phyloP scores from a whole-genome alignment of 805 yeast species.

The Teunomyces cretensis region DNA sequence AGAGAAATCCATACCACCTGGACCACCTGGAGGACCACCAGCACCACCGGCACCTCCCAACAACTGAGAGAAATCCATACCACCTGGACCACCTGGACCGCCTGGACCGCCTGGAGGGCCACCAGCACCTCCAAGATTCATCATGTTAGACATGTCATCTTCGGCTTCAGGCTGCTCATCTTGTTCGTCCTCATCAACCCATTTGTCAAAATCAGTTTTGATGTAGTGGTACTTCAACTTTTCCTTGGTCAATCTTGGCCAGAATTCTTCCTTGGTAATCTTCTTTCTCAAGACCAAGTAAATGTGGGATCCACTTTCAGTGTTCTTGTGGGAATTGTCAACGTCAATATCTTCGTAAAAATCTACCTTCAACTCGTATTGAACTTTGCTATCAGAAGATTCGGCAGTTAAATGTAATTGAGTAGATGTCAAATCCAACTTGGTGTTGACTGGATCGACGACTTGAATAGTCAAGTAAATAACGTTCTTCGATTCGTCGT shows the following conservation, averaged over 20 bases:
- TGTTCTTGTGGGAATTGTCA: conserved; percentile 57
- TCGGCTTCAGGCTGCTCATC: conserved; percentile 60
- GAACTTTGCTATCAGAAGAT: conserved; percentile 43
- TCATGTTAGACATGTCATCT: conserved; percentile 32
- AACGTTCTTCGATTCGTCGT: conserved; percentile 70
- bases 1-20: conserved; percentile 28
- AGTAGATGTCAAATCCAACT: conserved; percentile 59
- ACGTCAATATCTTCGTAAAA: conserved; percentile 75
- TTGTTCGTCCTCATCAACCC: conserved; percentile 99
- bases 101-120: conserved; percentile 25
- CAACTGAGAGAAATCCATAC: conserved; percentile 25
- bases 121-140: conserved; percentile 34
- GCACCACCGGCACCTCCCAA: conserved; percentile 28
- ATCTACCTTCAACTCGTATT: conserved; percentile 68
- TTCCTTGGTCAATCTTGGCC: conserved; percentile 95
- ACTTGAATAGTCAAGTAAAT: conserved; percentile 72
- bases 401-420: conserved; percentile 52
- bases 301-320: conserved; percentile 58
- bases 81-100: conserved; percentile 18
- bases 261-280: conserved; percentile 67
- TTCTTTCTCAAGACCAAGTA: conserved; percentile 69
- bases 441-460: conserved; percentile 63
- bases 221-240: conserved; percentile 76
- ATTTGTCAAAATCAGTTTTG: conserved; percentile 93
- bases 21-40: conserved; percentile 25